Percentiles rank a stretch among this genome's conserved stretches.
Evolutionary conservation across 352 stramenopile genomes (phyloP).

Genomic region (Saprolegnia parasitica): DNA sequence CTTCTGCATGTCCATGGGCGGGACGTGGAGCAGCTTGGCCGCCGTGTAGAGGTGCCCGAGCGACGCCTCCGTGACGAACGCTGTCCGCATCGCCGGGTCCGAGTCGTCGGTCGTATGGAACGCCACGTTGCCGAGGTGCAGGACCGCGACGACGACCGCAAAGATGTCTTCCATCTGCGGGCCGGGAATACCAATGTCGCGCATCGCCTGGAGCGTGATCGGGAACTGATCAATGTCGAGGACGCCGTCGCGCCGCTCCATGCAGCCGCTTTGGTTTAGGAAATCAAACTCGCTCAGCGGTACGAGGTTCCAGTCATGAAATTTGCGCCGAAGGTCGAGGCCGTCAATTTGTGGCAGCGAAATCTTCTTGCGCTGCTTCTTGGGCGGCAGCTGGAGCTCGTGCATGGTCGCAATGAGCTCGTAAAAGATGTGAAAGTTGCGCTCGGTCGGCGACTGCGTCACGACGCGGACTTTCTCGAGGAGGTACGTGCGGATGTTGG

Average conservation of each 20-base stretch:
- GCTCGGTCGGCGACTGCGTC: constrained; percentile 62
- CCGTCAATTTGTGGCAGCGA: neutral
- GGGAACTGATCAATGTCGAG: constrained; percentile 64
- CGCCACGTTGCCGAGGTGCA: constrained; percentile 84
- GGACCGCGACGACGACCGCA: constrained; percentile 68
- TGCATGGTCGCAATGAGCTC: constrained; percentile 43
- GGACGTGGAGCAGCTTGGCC: constrained; percentile 55
- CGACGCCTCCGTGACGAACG: constrained; percentile 12
- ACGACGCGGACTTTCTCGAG: constrained; percentile 93
- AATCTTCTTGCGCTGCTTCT: constrained; percentile 24
- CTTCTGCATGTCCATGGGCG: constrained; percentile 44
- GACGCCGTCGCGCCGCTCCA: constrained; percentile 57
- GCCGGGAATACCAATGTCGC: constrained; percentile 64
- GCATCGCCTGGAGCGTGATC: constrained; percentile 58
- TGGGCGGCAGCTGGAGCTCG: constrained; percentile 21
- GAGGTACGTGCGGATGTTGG: constrained; percentile 87
- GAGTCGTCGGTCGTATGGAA: constrained; percentile 38
- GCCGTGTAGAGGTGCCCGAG: constrained; percentile 47
- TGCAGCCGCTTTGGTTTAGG: constrained; percentile 67
- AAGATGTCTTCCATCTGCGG: constrained; percentile 59
- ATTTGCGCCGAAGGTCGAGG: constrained; percentile 19
- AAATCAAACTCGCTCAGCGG: constrained; percentile 2
- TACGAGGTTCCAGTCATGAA: constrained; percentile 5
- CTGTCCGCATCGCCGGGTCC: constrained; percentile 27
- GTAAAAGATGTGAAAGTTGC: constrained; percentile 89